A percentile compares a stretch with the other conserved stretches of the same genome.
These are phyloP conservation scores for Globisporangium takayamanum DNA, from an alignment of 352 stramenopile genomes.

Conservation along the genomic window DNA sequence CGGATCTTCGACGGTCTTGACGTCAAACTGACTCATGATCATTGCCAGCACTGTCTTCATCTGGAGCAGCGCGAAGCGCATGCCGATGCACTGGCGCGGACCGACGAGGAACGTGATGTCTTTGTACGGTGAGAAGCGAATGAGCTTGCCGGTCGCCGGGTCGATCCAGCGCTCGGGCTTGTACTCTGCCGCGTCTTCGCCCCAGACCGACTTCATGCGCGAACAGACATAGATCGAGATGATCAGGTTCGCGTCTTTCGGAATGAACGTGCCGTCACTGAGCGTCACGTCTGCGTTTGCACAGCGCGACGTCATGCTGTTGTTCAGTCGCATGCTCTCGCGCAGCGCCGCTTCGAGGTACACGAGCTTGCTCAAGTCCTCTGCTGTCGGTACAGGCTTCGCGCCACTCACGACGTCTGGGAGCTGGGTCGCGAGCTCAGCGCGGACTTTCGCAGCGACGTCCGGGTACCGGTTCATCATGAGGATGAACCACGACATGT, in stretches of 20 bases:
- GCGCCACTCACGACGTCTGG: conserved; percentile 23
- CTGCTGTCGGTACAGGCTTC: conserved; percentile 23
- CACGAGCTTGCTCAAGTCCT: conserved; percentile 36
- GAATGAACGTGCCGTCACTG: conserved; percentile 48
- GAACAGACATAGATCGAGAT: conserved; percentile 41
- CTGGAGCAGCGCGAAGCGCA: conserved; percentile 45
- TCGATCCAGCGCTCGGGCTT: conserved; percentile 67
- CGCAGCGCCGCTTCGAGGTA: conserved; percentile 61
- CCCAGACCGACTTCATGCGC: conserved; percentile 40
- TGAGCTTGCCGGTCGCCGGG: conserved; percentile 20
- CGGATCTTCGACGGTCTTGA: conserved; percentile 29
- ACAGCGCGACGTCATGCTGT: conserved; percentile 9
- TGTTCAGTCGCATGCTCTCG: conserved; percentile 60
- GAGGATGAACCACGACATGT: conserved; percentile 65
- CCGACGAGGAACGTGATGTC: conserved; percentile 52
- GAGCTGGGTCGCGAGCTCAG: conserved; percentile 33
- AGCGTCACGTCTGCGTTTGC: conserved; percentile 32
- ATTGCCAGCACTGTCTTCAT: conserved; percentile 40
- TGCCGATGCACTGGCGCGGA: conserved; percentile 49
- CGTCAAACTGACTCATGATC: conserved; percentile 36
- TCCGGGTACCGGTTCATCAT: conserved; percentile 68
- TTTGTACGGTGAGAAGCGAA: conserved; percentile 14
- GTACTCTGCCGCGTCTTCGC: conserved; percentile 39
- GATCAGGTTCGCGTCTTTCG: conserved; percentile 29
- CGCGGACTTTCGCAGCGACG: conserved; percentile 30